Evolutionary conservation across 352 stramenopile species (phyloP).

Genomic region (Elongisporangium anandrum): DNA sequence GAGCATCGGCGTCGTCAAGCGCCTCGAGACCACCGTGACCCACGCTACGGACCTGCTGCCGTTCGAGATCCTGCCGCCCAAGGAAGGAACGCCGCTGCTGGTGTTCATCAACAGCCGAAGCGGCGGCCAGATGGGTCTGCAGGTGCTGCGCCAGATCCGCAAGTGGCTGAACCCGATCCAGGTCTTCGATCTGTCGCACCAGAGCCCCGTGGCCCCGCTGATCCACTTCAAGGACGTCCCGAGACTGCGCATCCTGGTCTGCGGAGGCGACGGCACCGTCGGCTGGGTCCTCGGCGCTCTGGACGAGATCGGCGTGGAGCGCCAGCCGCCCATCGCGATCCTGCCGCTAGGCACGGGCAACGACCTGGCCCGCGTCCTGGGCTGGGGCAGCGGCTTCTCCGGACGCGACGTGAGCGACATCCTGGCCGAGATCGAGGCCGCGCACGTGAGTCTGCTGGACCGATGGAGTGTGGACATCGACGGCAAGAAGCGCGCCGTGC

Average conservation of each 20-base stretch:
- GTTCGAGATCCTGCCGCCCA: slow-evolving; percentile 51
- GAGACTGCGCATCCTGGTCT: slow-evolving; percentile 91
- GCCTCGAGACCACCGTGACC: slow-evolving; percentile 3
- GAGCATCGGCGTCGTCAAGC: slow-evolving; percentile 2
- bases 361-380: slow-evolving; percentile 89
- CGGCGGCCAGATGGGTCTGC: slow-evolving; percentile 90
- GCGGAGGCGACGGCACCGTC: slow-evolving; percentile 93
- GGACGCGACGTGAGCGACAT: slow-evolving; percentile 62
- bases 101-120: slow-evolving; percentile 97
- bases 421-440: slow-evolving; percentile 60
- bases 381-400: slow-evolving; percentile 93
- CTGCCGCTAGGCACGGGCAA: slow-evolving; percentile 96
- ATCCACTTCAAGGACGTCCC: slow-evolving; percentile 87
- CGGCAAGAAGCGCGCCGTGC: slow-evolving; percentile 52
- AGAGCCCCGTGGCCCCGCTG: slow-evolving; percentile 89
- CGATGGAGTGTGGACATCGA: slow-evolving; percentile 73
- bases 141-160: slow-evolving; percentile 91
- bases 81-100: slow-evolving; percentile 51
- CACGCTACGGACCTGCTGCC: slow-evolving; percentile 21
- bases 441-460: slow-evolving; percentile 72
- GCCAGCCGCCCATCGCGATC: slow-evolving; percentile 92
- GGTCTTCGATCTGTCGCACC: slow-evolving; percentile 92
- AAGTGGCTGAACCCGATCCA: slow-evolving; percentile 95
- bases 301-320: slow-evolving; percentile 52
- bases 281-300: slow-evolving; percentile 87